A percentile compares a stretch with the other conserved stretches of the same genome.
These are phyloP conservation scores for Coemansia reversa DNA, from an alignment of 192 early-diverging fungal species.

Conservation along the genomic window DNA sequence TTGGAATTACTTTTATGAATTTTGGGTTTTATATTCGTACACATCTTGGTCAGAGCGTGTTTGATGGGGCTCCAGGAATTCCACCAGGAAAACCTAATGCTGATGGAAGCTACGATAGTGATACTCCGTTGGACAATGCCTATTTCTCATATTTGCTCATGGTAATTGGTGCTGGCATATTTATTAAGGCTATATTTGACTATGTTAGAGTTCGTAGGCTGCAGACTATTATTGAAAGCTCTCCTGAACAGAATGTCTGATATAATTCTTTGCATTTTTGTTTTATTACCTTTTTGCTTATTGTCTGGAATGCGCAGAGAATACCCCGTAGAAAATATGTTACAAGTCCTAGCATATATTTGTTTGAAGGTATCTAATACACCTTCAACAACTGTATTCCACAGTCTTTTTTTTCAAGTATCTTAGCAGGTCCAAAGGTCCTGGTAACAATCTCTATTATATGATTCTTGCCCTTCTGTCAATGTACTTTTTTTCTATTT, in stretches of 20 bases:
- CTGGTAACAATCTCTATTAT: not conserved
- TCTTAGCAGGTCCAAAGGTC: too few relatives aligned
- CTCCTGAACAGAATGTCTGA: conserved; percentile 55
- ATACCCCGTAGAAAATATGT: too few relatives aligned
- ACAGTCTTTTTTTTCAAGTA: too few relatives aligned
- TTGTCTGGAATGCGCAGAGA: too few relatives aligned
- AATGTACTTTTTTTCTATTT: conserved; percentile 1
- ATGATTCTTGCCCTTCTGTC: conserved; percentile 1
- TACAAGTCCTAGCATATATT: too few relatives aligned
- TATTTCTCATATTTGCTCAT: conserved; percentile 75
- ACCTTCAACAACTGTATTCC: too few relatives aligned
- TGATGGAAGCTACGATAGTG: conserved; percentile 20
- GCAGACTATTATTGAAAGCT: conserved; percentile 66
- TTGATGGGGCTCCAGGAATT: conserved; percentile 7
- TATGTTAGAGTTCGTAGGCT: conserved; percentile 70
- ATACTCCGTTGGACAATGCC: conserved; percentile 58
- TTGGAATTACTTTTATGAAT: conserved; percentile 80
- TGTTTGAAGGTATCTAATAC: too few relatives aligned
- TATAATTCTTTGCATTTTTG: not conserved
- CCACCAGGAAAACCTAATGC: conserved; percentile 10
- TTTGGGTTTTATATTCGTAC: conserved; percentile 72
- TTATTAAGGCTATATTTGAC: conserved; percentile 70
- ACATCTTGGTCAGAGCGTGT: conserved; percentile 44
- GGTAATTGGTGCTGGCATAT: conserved; percentile 70
- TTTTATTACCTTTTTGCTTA: too few relatives aligned